Conservation (phyloP, 202 grass and related monocot species). For the Zizania palustris region DNA sequence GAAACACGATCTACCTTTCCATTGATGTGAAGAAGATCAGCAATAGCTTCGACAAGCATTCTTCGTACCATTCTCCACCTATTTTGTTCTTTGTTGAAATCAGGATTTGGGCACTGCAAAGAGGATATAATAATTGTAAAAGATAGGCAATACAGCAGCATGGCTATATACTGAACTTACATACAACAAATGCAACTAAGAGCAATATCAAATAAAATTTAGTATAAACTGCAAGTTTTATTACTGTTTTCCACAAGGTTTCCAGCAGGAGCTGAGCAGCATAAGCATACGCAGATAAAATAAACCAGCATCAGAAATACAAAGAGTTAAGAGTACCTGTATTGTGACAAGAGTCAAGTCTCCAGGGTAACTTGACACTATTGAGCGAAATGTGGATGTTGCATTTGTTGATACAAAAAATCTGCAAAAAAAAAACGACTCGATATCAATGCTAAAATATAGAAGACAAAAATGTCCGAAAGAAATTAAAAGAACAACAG, state of each 20-base stretch:
- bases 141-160: neutral
- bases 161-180: neutral
- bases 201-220: neutral
- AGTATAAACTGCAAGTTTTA: neutral
- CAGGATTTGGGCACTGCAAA: slow-evolving; percentile 85
- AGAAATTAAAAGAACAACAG: slow-evolving; percentile 1
- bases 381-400: slow-evolving; percentile 83
- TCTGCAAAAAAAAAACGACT: slow-evolving; percentile 45
- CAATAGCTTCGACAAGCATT: slow-evolving; percentile 76
- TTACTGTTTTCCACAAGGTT: neutral
- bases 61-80: slow-evolving; percentile 84
- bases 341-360: slow-evolving; percentile 67
- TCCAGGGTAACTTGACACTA: slow-evolving; percentile 92
- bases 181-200: neutral
- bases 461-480: slow-evolving; percentile 20
- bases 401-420: slow-evolving; percentile 92
- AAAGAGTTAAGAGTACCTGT: slow-evolving; percentile 57
- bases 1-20: slow-evolving; percentile 63
- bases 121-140: slow-evolving; percentile 12
- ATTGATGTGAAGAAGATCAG: slow-evolving; percentile 69
- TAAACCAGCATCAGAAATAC: neutral
- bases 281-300: neutral
- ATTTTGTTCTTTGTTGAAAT: slow-evolving; percentile 77
- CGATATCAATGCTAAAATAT: slow-evolving; percentile 22
- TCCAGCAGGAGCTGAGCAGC: neutral